Evolutionary conservation across 305 asterid species (phyloP).

Genomic region (Fraxinus sp.): DNA sequence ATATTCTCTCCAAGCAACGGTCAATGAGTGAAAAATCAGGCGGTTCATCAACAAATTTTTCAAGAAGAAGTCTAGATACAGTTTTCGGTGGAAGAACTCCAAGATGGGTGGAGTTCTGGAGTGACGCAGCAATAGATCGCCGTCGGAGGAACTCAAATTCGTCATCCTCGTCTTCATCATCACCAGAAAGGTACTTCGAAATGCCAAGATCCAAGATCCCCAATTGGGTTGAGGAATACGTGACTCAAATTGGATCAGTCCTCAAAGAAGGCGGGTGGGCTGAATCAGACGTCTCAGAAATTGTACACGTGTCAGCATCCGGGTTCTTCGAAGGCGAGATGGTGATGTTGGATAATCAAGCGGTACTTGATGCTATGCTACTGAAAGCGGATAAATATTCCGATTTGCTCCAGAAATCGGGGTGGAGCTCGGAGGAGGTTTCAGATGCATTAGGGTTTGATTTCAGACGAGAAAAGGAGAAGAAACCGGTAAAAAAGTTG

Average conservation of each 20-base stretch:
- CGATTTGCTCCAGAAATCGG: constrained; percentile 70
- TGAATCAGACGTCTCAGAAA: constrained; percentile 83
- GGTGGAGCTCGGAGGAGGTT: constrained; percentile 97
- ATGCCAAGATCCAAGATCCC: constrained; percentile 65
- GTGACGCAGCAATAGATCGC: constrained; percentile 17
- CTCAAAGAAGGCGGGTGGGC: constrained; percentile 82
- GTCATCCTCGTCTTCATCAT: constrained; percentile 54
- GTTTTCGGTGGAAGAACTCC: constrained; percentile 6
- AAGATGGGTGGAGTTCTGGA: constrained; percentile 27
- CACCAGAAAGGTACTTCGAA: constrained; percentile 69
- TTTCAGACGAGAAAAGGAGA: constrained; percentile 62
- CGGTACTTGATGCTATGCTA: constrained; percentile 75
- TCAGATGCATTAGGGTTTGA: constrained; percentile 82
- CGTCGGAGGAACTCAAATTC: constrained; percentile 18
- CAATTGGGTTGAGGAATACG: constrained; percentile 80
- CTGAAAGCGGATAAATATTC: constrained; percentile 88
- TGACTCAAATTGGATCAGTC: constrained; percentile 71
- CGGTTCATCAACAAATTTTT: constrained; percentile 6
- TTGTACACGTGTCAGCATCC: constrained; percentile 68
- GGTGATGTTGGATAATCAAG: constrained; percentile 77
- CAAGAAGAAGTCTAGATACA: constrained; percentile 13
- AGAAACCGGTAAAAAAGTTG: constrained; percentile 60
- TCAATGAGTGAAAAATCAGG: constrained; percentile 19
- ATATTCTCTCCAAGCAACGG: constrained; percentile 39
- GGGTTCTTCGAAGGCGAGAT: constrained; percentile 85